These are phyloP conservation scores for Pelagophyceae sp. DNA, from an alignment of 352 stramenopile species.

Conservation along the genomic window DNA sequence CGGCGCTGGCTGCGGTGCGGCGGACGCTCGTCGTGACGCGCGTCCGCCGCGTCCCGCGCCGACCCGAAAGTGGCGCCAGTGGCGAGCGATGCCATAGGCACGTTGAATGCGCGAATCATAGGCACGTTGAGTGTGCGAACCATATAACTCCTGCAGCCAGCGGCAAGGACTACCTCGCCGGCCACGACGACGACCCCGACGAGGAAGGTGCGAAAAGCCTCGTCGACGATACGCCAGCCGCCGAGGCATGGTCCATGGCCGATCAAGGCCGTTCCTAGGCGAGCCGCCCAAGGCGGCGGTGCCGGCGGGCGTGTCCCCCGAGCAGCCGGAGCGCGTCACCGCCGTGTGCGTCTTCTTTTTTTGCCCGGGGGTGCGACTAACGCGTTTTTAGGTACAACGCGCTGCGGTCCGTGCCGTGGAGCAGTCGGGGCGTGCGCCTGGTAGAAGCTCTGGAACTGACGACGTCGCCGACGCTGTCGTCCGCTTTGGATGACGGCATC, in stretches of 20 bases:
- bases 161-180: neutral
- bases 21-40: too few relatives aligned
- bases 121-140: conserved; percentile 11
- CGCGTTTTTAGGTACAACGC: neutral
- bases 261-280: too few relatives aligned
- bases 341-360: neutral
- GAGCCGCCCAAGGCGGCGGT: neutral
- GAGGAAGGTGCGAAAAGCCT: neutral
- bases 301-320: neutral
- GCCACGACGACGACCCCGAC: neutral
- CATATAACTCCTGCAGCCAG: conserved; percentile 1
- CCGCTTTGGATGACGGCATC: neutral
- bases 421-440: neutral
- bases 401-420: neutral
- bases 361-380: too few relatives aligned
- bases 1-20: too few relatives aligned
- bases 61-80: too few relatives aligned
- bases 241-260: too few relatives aligned
- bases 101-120: too few relatives aligned
- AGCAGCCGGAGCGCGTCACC: conserved; percentile 13
- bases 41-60: too few relatives aligned
- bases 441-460: neutral
- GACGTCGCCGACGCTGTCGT: conserved; percentile 3
- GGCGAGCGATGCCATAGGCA: too few relatives aligned
- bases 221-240: too few relatives aligned